Evolutionary conservation across 2,329 filamentous ascomycete species (phyloP).

Genomic region (Colletotrichum euphorbiae): DNA sequence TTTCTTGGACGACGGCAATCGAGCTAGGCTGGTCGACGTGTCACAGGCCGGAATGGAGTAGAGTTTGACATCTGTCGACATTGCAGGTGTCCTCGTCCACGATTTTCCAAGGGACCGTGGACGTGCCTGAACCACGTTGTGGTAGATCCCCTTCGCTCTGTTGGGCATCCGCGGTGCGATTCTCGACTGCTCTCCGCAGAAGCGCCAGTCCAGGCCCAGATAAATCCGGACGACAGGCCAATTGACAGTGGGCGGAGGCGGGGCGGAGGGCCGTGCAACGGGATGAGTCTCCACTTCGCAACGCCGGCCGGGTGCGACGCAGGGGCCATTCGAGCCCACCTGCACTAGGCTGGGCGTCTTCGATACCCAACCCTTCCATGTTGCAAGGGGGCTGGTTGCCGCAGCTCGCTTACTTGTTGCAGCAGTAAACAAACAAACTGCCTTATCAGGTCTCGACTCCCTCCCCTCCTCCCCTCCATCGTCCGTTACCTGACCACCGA

Average conservation of each 20-base stretch:
- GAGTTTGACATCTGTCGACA: slow-evolving; percentile 24
- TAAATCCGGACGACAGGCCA: slow-evolving; percentile 30
- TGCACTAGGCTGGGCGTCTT: background rate
- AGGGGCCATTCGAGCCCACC: slow-evolving; percentile 32
- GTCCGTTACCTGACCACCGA: slow-evolving; percentile 37
- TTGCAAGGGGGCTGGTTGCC: slow-evolving; percentile 39
- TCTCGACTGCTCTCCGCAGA: slow-evolving; percentile 19
- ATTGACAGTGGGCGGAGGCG: slow-evolving; percentile 35
- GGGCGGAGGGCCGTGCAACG: slow-evolving; percentile 35
- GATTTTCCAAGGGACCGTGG: slow-evolving; percentile 8
- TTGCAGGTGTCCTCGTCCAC: background rate
- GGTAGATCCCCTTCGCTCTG: slow-evolving; percentile 13
- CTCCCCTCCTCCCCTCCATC: slow-evolving; percentile 36
- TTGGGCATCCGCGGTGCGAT: slow-evolving; percentile 22
- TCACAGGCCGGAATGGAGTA: slow-evolving; percentile 19
- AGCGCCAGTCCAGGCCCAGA: slow-evolving; percentile 29
- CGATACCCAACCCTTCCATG: slow-evolving; percentile 19
- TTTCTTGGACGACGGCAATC: slow-evolving; percentile 29
- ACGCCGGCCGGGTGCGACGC: slow-evolving; percentile 32
- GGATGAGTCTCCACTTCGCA: slow-evolving; percentile 9
- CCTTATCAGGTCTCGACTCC: slow-evolving; percentile 45
- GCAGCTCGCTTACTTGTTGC: slow-evolving; percentile 34
- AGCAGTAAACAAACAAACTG: slow-evolving; percentile 53
- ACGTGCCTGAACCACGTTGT: slow-evolving; percentile 17
- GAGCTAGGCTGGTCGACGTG: slow-evolving; percentile 27